Evolutionary conservation across 1,139 yeast species (phyloP).

Genomic region (Yamadazyma blattariae): DNA sequence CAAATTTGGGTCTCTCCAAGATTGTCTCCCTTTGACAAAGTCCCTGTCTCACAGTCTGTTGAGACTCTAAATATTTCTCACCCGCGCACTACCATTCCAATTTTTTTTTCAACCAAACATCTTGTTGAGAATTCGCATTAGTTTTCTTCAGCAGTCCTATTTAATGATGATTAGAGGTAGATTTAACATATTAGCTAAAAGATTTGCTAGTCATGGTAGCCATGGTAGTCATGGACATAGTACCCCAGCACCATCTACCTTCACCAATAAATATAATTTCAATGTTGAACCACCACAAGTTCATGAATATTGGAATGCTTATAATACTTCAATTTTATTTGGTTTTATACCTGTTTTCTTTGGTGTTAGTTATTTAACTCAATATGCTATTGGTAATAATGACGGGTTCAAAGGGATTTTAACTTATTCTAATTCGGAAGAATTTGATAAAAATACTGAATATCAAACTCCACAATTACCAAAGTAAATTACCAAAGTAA

Average conservation of each 20-base stretch:
- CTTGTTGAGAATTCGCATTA: background rate
- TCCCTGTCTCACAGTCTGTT: too few relatives aligned
- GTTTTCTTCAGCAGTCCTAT: background rate
- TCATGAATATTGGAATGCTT: slow-evolving; percentile 46
- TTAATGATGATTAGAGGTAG: too few relatives aligned
- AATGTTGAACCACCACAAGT: slow-evolving; percentile 47
- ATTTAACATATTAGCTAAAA: slow-evolving; percentile 7
- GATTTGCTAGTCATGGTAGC: slow-evolving; percentile 34
- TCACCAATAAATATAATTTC: slow-evolving; percentile 44
- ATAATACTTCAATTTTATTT: slow-evolving; percentile 35
- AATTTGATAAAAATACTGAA: slow-evolving; percentile 26
- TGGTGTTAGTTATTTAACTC: slow-evolving; percentile 34
- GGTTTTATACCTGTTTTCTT: slow-evolving; percentile 40
- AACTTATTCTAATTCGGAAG: slow-evolving; percentile 35
- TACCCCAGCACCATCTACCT: slow-evolving; percentile 23
- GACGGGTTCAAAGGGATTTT: slow-evolving; percentile 33
- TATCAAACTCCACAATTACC: slow-evolving; percentile 29
- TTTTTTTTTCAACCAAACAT: too few relatives aligned
- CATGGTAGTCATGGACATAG: slow-evolving; percentile 9
- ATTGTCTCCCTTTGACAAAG: too few relatives aligned
- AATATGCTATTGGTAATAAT: slow-evolving; percentile 27
- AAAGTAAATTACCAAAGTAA: too few relatives aligned
- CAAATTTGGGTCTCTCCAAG: too few relatives aligned
- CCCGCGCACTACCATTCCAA: too few relatives aligned
- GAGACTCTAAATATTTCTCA: too few relatives aligned